Percentiles rank a stretch among this genome's conserved stretches.
Conservation (phyloP, 1,284 basidiomycete genomes). For the Megacollybia platyphylla region DNA sequence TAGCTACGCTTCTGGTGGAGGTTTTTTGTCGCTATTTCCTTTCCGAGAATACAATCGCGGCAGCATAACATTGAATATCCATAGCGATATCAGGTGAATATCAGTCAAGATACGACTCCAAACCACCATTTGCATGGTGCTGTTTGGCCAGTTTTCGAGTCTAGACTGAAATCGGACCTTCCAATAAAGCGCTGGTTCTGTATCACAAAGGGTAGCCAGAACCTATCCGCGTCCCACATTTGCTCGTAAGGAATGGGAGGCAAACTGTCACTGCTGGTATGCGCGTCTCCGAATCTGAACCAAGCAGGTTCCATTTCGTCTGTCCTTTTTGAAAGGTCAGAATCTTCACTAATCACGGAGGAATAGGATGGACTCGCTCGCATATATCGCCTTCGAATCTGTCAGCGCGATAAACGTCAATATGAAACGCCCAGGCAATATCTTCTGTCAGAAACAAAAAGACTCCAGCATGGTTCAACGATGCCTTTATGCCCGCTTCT, state of each 20-base stretch:
- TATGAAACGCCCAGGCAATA: conserved; percentile 46
- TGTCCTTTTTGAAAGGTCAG: conserved; percentile 27
- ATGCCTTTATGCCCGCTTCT: conserved; percentile 60
- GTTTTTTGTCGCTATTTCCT: too few relatives aligned
- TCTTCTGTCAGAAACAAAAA: conserved; percentile 45
- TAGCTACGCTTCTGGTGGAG: too few relatives aligned
- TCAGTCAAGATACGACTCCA: conserved; percentile 13
- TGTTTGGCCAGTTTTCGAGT: conserved; percentile 20
- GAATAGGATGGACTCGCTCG: conserved; percentile 33
- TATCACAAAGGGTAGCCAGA: conserved; percentile 49
- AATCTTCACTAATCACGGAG: not conserved
- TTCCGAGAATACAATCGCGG: too few relatives aligned
- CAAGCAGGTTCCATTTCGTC: conserved; percentile 64
- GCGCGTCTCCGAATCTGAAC: conserved; percentile 29
- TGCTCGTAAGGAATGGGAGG: conserved; percentile 34
- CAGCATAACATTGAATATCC: too few relatives aligned
- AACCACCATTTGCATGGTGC: conserved; percentile 41
- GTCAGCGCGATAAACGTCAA: conserved; percentile 52
- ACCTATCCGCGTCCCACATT: conserved; percentile 57
- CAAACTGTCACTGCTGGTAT: conserved; percentile 6
- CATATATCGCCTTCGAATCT: conserved; percentile 36
- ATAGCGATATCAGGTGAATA: too few relatives aligned
- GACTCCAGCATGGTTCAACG: conserved; percentile 43
- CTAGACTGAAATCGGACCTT: conserved; percentile 37
- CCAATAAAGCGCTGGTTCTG: conserved; percentile 35